A percentile compares a stretch with the other conserved stretches of the same genome.
These are phyloP conservation scores for Xylariaceae sp. DNA, from an alignment of 2,329 filamentous ascomycete genomes.

Conservation along the genomic window DNA sequence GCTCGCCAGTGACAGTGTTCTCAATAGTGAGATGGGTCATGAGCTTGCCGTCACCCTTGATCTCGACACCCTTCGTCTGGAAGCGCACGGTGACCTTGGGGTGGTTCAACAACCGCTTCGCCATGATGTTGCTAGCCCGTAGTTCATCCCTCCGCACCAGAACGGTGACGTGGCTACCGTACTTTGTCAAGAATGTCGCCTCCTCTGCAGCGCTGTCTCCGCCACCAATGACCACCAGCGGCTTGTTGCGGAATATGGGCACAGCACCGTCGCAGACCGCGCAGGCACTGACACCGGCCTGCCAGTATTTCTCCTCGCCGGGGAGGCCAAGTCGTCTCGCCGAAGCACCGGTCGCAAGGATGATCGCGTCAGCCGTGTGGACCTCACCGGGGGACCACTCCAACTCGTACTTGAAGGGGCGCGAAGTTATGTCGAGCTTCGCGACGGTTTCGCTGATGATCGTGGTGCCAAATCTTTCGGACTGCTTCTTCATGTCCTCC, in stretches of 20 bases:
- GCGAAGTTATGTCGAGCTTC: slow-evolving; percentile 74
- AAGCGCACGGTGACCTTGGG: slow-evolving; percentile 88
- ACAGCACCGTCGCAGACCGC: slow-evolving; percentile 96
- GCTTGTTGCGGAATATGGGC: slow-evolving; percentile 96
- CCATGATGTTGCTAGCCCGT: slow-evolving; percentile 88
- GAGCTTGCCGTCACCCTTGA: slow-evolving; percentile 79
- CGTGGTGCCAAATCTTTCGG: slow-evolving; percentile 83
- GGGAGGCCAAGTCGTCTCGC: slow-evolving; percentile 75
- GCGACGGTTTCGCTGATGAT: slow-evolving; percentile 91
- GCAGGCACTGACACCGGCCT: slow-evolving; percentile 91
- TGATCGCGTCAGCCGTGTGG: slow-evolving; percentile 85
- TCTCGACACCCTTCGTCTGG: slow-evolving; percentile 74
- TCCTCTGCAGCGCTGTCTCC: slow-evolving; percentile 97
- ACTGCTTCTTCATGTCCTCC: slow-evolving; percentile 90
- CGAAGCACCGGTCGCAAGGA: slow-evolving; percentile 92
- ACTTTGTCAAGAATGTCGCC: slow-evolving; percentile 95
- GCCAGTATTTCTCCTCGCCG: slow-evolving; percentile 96
- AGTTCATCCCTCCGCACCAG: slow-evolving; percentile 83
- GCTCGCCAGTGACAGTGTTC: slow-evolving; percentile 67
- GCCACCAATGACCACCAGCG: slow-evolving; percentile 89
- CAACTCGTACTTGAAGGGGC: slow-evolving; percentile 89
- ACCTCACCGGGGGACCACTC: slow-evolving; percentile 79
- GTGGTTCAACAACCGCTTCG: slow-evolving; percentile 71
- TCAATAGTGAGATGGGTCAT: slow-evolving; percentile 86
- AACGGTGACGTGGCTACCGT: slow-evolving; percentile 90